Percentiles rank a stretch among this genome's conserved stretches.
phyloP scores from a whole-genome alignment of 2,329 filamentous ascomycete species.

The Periconia sp. region DNA sequence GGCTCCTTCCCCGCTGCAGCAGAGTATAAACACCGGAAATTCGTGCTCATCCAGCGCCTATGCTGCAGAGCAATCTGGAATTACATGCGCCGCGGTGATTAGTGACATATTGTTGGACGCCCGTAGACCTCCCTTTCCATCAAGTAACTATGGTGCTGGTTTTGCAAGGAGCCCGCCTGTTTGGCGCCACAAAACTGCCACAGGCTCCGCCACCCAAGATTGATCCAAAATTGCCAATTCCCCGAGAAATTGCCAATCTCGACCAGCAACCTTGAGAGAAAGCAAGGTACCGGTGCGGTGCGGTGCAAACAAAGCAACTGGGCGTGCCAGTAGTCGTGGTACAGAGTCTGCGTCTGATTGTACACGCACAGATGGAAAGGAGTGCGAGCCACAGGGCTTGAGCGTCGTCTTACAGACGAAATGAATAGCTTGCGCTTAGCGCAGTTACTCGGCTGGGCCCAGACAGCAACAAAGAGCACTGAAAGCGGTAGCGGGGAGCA shows the following conservation, averaged over 20 bases:
- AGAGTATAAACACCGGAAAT: not conserved
- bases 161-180: slow-evolving; percentile 1
- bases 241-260: slow-evolving; percentile 12
- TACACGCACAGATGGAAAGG: slow-evolving; percentile 1
- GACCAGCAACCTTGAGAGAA: slow-evolving; percentile 3
- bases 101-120: too few relatives aligned
- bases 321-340: not conserved
- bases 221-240: slow-evolving; percentile 12
- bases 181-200: slow-evolving; percentile 3
- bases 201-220: slow-evolving; percentile 1
- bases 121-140: not conserved
- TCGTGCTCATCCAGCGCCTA: too few relatives aligned
- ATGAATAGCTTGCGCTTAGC: slow-evolving; percentile 2
- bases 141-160: not conserved
- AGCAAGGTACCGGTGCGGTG: too few relatives aligned
- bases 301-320: slow-evolving; percentile 1
- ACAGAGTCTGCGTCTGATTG: too few relatives aligned
- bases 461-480: not conserved
- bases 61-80: too few relatives aligned
- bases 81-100: too few relatives aligned
- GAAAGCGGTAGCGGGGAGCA: not conserved
- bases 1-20: not conserved
- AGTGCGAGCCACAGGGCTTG: slow-evolving; percentile 8
- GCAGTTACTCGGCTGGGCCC: not conserved
- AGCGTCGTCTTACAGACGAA: slow-evolving; percentile 3